Percentiles rank a stretch among this genome's conserved stretches.
These are phyloP conservation scores for Nothophaeocryptopus gaeumannii DNA, from an alignment of 2,329 filamentous ascomycete genomes.

Conservation along the genomic window DNA sequence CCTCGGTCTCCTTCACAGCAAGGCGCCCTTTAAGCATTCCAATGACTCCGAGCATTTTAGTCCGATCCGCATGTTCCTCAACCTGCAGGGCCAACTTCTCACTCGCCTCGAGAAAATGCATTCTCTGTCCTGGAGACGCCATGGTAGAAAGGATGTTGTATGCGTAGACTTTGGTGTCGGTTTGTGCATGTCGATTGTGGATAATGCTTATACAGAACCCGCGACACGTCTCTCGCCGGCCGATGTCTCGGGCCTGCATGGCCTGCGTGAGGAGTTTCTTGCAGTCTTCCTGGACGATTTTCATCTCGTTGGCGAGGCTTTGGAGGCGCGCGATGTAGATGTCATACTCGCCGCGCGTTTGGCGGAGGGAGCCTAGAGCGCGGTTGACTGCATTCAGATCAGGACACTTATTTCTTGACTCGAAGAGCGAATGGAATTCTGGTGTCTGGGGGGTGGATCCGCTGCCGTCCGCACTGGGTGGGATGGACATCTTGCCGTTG, in stretches of 20 bases:
- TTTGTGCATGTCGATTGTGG: conserved; percentile 20
- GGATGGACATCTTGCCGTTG: not conserved
- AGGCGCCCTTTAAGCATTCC: conserved; percentile 20
- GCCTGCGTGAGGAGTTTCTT: conserved; percentile 21
- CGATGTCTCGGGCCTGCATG: conserved; percentile 22
- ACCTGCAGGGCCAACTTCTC: conserved; percentile 16
- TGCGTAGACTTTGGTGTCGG: conserved; percentile 24
- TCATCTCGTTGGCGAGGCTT: conserved; percentile 15
- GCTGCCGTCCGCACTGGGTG: conserved; percentile 7
- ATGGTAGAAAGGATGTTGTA: conserved; percentile 26
- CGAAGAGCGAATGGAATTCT: conserved; percentile 21
- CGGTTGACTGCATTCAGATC: conserved; percentile 21
- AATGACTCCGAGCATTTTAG: conserved; percentile 20
- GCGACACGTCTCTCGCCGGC: conserved; percentile 22
- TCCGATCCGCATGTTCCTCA: conserved; percentile 12
- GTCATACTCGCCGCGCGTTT: conserved; percentile 4
- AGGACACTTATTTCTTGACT: conserved; percentile 11
- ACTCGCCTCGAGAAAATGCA: conserved; percentile 20
- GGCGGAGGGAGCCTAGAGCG: conserved; percentile 19
- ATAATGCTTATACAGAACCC: conserved; percentile 23
- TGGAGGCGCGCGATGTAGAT: conserved; percentile 12
- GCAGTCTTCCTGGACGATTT: conserved; percentile 13
- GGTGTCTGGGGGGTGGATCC: conserved; percentile 13
- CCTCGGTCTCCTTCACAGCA: conserved; percentile 6
- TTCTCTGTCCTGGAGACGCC: conserved; percentile 19